Base-by-base conservation (phyloP, 2,329 filamentous ascomycete genomes). In the Talaromyces sp. region DNA sequence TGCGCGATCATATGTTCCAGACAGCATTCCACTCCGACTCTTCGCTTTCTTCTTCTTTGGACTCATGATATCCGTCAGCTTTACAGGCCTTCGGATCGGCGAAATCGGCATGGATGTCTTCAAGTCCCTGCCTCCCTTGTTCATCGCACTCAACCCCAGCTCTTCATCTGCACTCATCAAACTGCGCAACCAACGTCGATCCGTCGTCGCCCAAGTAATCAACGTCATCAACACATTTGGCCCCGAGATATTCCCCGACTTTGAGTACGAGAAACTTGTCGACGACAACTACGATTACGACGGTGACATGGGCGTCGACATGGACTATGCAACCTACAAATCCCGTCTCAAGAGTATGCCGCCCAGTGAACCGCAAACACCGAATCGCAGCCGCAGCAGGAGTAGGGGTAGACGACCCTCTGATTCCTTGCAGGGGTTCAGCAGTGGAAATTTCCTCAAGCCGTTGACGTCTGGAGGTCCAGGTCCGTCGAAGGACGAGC, bases 31-130 rank as follows among this genome's bases (percentile, higher is more conserved):
- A 0, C 85, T 93, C 65, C 96, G 90, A 87, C 75, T 87, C 22
- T 86, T 96, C 11, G 88, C 93, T 68, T 75, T 92, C 8, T 86
- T 87, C 49, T 90, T 93, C 61, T 90, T 91, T 81, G 83, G 92
- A 54, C 81, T 96, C 69, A 97, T 97, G 82, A 90, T 93, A 7
- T 86, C 88, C 22, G 90, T 97, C 72, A 97, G 93, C 0, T 97
- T 96, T 76, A 93, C 93, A 3, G 92, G 94, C 7, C 87, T 99
- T 62, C 89, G 95, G 10, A 96, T 98, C 70, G 95, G 95, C 54
- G 95, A 99, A 80, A 90, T 96, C 16, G 95, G 94, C 59, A 97
- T 99, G 93, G 95, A 99, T 74, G 97, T 99, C 63, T 83, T 95
- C 80, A 99, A 98, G 79, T 98, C 94, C 0, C 85, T 99, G 16